Evolutionary conservation across 192 early-diverging fungal species (phyloP), one percentile per base, ranked within the genome.

Genomic region (Coemansia sp.): DNA sequence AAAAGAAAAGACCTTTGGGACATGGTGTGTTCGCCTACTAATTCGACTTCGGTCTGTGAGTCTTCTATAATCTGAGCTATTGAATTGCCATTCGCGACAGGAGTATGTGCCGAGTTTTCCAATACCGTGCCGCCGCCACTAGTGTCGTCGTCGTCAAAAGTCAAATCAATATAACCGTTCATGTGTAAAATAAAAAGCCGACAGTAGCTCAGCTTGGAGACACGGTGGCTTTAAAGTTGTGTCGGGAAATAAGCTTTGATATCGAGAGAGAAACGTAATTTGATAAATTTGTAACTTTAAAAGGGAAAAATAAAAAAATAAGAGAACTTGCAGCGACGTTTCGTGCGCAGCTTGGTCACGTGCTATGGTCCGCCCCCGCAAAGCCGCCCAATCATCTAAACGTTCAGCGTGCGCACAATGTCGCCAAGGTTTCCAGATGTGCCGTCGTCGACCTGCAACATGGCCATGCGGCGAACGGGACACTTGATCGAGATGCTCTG

Each of bases 401-500:
- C 69, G 48, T 74, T 79, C 62, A 79, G 65, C 2, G 66, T 79
- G 59, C 78, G 72, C 6, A 79, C 78, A 66, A 80, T 80, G 44
- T 81, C 78, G 60, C 78, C 78, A 19, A 81, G 63, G 39, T 75
- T 81, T 2, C 78, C 78, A 16, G 70, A 72, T 1, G 78, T 54
- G 51, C 78, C 78, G 44, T 81, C 78, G 37, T 71, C 78, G 17
- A 81, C 69, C 63, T 81, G 78, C 48, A 81, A 70, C 42, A 63
- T 72, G 27, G 69, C 78, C 78, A 81, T 69, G 40, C 69, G 78
- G 42, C 78, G 78, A 45, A 75, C 78, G 0, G 78, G 78, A 35
- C 78, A 81, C 50, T 72, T 81, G 44, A 81, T 44, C 4, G 78
- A 67, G 41, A 81, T 70, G 41, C 63, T 72, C 59, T 81, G 78